A percentile compares a stretch with the other conserved stretches of the same genome.
These are phyloP conservation scores for Botrytis paeoniae DNA, from an alignment of 2,329 filamentous ascomycete species.

Conservation along the genomic window DNA sequence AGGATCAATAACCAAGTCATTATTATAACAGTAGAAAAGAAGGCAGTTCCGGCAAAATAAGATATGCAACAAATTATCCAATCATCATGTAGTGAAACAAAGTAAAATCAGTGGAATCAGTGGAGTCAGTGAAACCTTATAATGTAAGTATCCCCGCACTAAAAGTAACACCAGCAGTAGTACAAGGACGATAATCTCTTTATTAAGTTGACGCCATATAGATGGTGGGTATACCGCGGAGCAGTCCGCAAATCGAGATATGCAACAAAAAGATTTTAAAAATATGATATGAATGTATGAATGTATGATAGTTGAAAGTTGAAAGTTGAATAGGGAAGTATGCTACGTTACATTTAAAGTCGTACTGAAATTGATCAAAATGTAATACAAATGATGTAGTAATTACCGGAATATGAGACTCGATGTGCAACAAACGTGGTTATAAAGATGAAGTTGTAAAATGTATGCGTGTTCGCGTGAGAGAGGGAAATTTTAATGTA, in stretches of 20 bases:
- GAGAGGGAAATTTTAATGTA: neutral
- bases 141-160: neutral
- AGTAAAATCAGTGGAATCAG: neutral
- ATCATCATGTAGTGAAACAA: neutral
- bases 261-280: neutral
- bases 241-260: neutral
- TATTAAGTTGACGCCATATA: neutral
- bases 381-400: neutral
- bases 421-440: constrained; percentile 12
- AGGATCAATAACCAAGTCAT: neutral
- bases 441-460: neutral
- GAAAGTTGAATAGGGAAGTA: no score
- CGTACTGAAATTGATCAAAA: neutral
- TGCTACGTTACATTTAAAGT: neutral
- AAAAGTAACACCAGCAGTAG: neutral
- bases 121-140: neutral
- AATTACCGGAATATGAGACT: neutral
- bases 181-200: neutral
- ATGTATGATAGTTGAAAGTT: no score
- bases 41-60: constrained; percentile 5
- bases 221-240: neutral
- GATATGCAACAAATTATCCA: constrained; percentile 2
- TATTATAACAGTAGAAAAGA: neutral
- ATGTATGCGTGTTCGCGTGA: neutral
- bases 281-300: neutral